Evolutionary conservation across 495 filamentous ascomycete genomes (phyloP).

Genomic region (Penicillium cinerascens): DNA sequence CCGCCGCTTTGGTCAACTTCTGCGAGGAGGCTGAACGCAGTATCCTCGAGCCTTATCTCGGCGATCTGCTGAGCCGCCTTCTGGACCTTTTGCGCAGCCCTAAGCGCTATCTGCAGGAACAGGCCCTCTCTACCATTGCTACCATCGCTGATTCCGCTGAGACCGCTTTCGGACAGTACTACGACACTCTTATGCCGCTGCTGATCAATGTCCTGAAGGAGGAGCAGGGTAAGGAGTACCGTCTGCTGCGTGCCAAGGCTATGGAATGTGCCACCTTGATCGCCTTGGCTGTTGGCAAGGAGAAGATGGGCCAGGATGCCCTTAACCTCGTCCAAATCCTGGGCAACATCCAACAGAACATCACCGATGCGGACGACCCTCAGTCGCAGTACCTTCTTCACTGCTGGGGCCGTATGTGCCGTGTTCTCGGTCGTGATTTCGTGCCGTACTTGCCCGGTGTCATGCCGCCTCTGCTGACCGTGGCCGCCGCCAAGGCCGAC

Average conservation of each 20-base stretch:
- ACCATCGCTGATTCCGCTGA: slow-evolving; percentile 98
- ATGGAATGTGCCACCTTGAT: slow-evolving; percentile 99
- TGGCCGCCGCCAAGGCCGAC: slow-evolving; percentile 94
- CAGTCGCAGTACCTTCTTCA: slow-evolving; percentile 97
- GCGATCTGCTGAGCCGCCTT: slow-evolving; percentile 75
- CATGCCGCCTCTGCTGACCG: slow-evolving; percentile 87
- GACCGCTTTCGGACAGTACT: slow-evolving; percentile 92
- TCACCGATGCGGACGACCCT: slow-evolving; percentile 90
- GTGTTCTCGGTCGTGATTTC: slow-evolving; percentile 86
- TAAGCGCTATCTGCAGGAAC: slow-evolving; percentile 96
- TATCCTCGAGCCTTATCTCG: slow-evolving; percentile 90
- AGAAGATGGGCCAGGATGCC: slow-evolving; percentile 84
- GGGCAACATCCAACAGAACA: slow-evolving; percentile 79
- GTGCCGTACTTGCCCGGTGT: slow-evolving; percentile 87
- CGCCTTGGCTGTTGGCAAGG: slow-evolving; percentile 90
- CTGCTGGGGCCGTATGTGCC: slow-evolving; percentile 99
- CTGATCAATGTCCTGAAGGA: slow-evolving; percentile 84
- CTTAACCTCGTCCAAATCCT: slow-evolving; percentile 80
- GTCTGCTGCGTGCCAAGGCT: slow-evolving; percentile 89
- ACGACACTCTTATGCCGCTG: slow-evolving; percentile 90
- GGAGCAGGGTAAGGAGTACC: slow-evolving; percentile 87
- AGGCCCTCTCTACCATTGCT: slow-evolving; percentile 95
- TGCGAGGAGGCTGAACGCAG: slow-evolving; percentile 97
- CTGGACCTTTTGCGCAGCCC: slow-evolving; percentile 80
- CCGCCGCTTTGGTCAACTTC: slow-evolving; percentile 96